phyloP scores from a whole-genome alignment of 805 yeast genomes.

The Sungouiozyma ichnusensis region DNA sequence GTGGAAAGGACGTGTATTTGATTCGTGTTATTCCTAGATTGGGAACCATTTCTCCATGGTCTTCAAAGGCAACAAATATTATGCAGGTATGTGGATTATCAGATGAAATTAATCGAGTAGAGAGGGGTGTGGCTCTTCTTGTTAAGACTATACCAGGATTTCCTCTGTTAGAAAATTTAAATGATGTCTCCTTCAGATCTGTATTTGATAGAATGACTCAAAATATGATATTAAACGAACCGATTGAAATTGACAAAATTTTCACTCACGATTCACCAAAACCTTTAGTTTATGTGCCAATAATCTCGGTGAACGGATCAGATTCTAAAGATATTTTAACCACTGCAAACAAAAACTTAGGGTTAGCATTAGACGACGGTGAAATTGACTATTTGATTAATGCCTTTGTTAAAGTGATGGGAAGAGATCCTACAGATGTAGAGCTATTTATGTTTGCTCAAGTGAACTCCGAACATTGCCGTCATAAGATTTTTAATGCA shows the following conservation, averaged over 20 bases:
- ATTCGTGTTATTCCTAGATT: conserved; percentile 79
- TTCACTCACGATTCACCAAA: conserved; percentile 74
- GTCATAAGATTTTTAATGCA: conserved; percentile 97
- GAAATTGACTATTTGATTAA: conserved; percentile 81
- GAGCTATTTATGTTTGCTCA: conserved; percentile 99
- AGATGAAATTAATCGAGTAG: conserved; percentile 66
- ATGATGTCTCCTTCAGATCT: conserved; percentile 50
- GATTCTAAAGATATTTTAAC: conserved; percentile 44
- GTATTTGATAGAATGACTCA: conserved; percentile 96
- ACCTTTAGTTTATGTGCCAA: conserved; percentile 68
- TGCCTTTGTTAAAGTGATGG: conserved; percentile 66
- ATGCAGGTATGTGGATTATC: conserved; percentile 78
- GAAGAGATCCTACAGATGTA: conserved; percentile 93
- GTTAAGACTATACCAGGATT: conserved; percentile 63
- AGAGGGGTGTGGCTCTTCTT: conserved; percentile 76
- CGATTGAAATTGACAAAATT: conserved; percentile 60
- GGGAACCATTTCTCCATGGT: conserved; percentile 98
- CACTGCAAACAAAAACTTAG: conserved; percentile 72
- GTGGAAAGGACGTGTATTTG: conserved; percentile 40
- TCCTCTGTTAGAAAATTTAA: conserved; percentile 47
- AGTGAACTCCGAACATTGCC: conserved; percentile 97
- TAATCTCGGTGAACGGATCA: conserved; percentile 31
- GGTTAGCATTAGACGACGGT: conserved; percentile 88
- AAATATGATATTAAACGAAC: conserved; percentile 42
- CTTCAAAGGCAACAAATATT: conserved; percentile 95